Evolutionary conservation across 2,329 filamentous ascomycete genomes (phyloP).

Genomic region (Phyllosticta citribraziliensis): DNA sequence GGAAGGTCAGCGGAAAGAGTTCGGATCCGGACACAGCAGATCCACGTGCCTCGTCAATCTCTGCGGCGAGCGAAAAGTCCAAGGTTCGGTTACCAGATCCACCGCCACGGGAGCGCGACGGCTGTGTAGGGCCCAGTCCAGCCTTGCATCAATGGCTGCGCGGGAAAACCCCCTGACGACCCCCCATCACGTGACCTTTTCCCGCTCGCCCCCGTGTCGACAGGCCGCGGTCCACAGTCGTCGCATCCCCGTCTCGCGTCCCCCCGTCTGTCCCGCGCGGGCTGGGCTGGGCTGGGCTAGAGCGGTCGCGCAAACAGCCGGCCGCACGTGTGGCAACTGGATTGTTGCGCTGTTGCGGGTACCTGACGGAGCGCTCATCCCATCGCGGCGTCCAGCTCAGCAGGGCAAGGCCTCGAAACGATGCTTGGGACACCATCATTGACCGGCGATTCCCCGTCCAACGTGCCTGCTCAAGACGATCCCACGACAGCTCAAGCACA

Average conservation of each 20-base stretch:
- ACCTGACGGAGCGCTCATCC: not conserved
- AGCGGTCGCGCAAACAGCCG: not conserved
- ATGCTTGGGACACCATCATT: constrained; percentile 10
- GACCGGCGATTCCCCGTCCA: constrained; percentile 4
- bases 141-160: not conserved
- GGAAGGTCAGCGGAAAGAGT: not conserved
- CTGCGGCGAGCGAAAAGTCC: not conserved
- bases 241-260: not conserved
- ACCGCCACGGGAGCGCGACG: not conserved
- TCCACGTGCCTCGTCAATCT: not conserved
- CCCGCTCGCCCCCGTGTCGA: not conserved
- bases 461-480: not conserved
- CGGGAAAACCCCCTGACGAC: not conserved
- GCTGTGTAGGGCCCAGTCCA: not conserved
- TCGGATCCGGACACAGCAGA: not conserved
- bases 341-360: not conserved
- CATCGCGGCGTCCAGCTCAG: not conserved
- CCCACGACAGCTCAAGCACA: not conserved
- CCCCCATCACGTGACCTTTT: not conserved
- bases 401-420: constrained; percentile 8
- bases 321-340: not conserved
- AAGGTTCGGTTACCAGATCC: not conserved
- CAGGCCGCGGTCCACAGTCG: not conserved
- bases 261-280: not conserved
- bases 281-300: not conserved